Percentiles rank a stretch among this genome's conserved stretches.
These are phyloP conservation scores for Annulohypoxylon stygium DNA, from an alignment of 495 filamentous ascomycete species.

Conservation along the genomic window DNA sequence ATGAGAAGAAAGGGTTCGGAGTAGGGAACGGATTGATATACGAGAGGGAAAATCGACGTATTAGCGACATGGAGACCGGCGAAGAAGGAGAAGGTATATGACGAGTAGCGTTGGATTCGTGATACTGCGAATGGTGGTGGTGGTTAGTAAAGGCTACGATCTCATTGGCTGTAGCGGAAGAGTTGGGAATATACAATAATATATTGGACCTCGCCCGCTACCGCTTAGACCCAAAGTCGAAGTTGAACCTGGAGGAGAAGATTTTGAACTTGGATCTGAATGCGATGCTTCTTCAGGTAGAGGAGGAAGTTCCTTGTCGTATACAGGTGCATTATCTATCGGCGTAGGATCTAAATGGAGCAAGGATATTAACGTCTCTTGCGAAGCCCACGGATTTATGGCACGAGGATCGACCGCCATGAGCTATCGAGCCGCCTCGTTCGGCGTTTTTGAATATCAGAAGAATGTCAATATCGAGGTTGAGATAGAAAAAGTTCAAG, in stretches of 20 bases:
- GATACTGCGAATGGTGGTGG: slow-evolving; percentile 66
- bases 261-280: slow-evolving; percentile 46
- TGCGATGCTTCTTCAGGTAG: slow-evolving; percentile 52
- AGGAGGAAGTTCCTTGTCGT: slow-evolving; percentile 70
- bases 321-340: slow-evolving; percentile 71
- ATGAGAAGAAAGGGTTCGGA: slow-evolving; percentile 75
- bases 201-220: slow-evolving; percentile 55
- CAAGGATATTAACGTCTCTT: slow-evolving; percentile 72
- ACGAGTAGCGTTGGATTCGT: slow-evolving; percentile 86
- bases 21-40: slow-evolving; percentile 64
- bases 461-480: not conserved
- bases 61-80: slow-evolving; percentile 81
- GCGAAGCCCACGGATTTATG: slow-evolving; percentile 57
- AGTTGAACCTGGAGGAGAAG: slow-evolving; percentile 37
- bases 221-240: slow-evolving; percentile 69
- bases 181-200: slow-evolving; percentile 2
- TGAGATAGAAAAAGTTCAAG: slow-evolving; percentile 8
- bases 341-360: slow-evolving; percentile 85
- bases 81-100: slow-evolving; percentile 87
- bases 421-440: not conserved
- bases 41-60: slow-evolving; percentile 79
- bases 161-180: slow-evolving; percentile 17
- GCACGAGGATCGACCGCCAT: slow-evolving; percentile 45
- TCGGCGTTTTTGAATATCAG: not conserved
- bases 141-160: slow-evolving; percentile 23